Base-by-base conservation (phyloP, 164 flowering plant genomes). In the Cinnamomum micranthum region DNA sequence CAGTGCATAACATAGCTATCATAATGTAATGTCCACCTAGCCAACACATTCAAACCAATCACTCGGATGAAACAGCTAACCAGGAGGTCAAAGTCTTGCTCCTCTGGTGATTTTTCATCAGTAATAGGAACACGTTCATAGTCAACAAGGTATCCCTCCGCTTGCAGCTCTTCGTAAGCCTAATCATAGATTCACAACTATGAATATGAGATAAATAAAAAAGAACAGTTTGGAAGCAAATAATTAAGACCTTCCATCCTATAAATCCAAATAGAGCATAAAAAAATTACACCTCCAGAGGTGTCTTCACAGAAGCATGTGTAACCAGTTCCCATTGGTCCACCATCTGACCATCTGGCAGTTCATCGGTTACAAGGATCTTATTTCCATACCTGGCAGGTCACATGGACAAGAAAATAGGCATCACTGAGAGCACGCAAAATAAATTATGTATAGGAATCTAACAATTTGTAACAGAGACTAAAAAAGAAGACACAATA, bases 281-380 rank as follows among this genome's bases (percentile, higher is more conserved):
- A 77, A 72, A 1, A 70, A 28, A 14, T 17, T 67, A 72, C 82
- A 92, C 98, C 94, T 94, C 93, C 69, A 94, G 79, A 11, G 97
- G 97, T 55, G 98, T 90, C 86, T 89, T 92, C 67, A 94, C 88
- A 72, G 92, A 94, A 81, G 88, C 92, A 70, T 70, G 72, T 41
- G 90, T 86, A 66, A 94, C 97, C 41, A 91, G 89, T 85, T 94
- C 98, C 98, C 98, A 94, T 78, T 94, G 98, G 84, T 94, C 98
- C 80, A 94, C 98, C 98, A 94, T 94, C 81, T 94, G 97, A 79
- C 97, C 97, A 85, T 92, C 97, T 74, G 94, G 97, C 80, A 94
- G 87, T 83, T 94, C 98, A 87, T 94, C 98, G 83, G 98, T 94
- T 76, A 94, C 98, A 84, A 94, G 98, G 91, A 94, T 89, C 89